These are phyloP conservation scores for Paratinospora sagittata DNA, from an alignment of 164 flowering plant species.

Conservation along the genomic window DNA sequence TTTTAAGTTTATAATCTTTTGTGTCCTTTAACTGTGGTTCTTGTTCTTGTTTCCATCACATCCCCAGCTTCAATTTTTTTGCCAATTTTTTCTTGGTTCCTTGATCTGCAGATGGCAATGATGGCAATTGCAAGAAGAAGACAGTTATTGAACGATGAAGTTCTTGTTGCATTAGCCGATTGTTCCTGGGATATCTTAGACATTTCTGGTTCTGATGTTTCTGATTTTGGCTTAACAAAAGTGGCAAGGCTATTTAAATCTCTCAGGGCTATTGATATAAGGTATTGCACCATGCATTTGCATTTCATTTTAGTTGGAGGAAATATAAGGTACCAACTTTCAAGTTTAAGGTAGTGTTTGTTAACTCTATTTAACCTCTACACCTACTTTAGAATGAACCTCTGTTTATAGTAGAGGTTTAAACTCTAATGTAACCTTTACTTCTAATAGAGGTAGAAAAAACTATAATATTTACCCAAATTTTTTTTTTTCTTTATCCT, in stretches of 20 bases:
- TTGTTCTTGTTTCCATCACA: too few relatives aligned
- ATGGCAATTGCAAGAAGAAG: slow-evolving; percentile 80
- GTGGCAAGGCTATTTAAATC: slow-evolving; percentile 48
- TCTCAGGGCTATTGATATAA: slow-evolving; percentile 72
- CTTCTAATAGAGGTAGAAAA: too few relatives aligned
- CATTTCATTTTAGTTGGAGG: neutral
- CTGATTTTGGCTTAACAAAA: slow-evolving; percentile 64
- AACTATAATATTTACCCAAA: too few relatives aligned
- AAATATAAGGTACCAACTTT: neutral
- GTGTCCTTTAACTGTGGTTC: neutral
- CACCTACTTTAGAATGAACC: too few relatives aligned
- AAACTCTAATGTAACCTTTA: too few relatives aligned
- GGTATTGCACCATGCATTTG: slow-evolving; percentile 32
- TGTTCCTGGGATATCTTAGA: slow-evolving; percentile 79
- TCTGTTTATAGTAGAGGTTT: too few relatives aligned
- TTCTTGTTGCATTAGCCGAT: slow-evolving; percentile 69
- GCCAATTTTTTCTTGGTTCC: neutral
- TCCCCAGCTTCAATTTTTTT: neutral
- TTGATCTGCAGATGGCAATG: slow-evolving; percentile 51
- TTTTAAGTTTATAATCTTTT: neutral
- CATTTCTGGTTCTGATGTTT: slow-evolving; percentile 73
- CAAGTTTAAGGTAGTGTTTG: too few relatives aligned
- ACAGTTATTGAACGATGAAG: slow-evolving; percentile 61
- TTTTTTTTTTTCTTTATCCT: too few relatives aligned
- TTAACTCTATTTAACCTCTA: too few relatives aligned